Percentiles rank a stretch among this genome's conserved stretches.
These are phyloP conservation scores for Globisporangium apiculatum DNA, from an alignment of 352 stramenopile species.

Conservation along the genomic window DNA sequence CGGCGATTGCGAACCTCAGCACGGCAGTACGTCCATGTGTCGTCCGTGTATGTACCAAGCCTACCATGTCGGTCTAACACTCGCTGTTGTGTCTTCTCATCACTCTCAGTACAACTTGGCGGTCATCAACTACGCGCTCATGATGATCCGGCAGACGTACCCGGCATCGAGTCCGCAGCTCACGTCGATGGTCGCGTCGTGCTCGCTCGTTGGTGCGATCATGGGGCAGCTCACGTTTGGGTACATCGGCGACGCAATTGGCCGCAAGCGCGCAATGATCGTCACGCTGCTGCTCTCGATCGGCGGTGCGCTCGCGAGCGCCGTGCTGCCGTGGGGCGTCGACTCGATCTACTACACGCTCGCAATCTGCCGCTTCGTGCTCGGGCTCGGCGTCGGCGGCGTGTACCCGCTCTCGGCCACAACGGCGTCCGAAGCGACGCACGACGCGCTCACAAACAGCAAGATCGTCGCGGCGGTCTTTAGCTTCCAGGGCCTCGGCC, in stretches of 20 bases:
- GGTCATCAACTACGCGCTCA: slow-evolving; percentile 17
- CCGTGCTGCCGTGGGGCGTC: slow-evolving; percentile 47
- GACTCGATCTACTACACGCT: slow-evolving; percentile 57
- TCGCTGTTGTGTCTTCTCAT: background rate
- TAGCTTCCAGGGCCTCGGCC: slow-evolving; percentile 12
- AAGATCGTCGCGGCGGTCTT: slow-evolving; percentile 33
- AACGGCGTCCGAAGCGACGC: slow-evolving; percentile 23
- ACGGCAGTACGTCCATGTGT: slow-evolving; percentile 39
- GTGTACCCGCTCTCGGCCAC: slow-evolving; percentile 80
- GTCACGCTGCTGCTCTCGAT: slow-evolving; percentile 68
- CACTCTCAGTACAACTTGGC: slow-evolving; percentile 9
- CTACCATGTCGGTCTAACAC: background rate
- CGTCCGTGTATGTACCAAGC: too few species aligned
- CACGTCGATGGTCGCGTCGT: slow-evolving; percentile 59
- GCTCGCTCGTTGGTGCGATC: slow-evolving; percentile 74
- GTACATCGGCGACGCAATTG: slow-evolving; percentile 65
- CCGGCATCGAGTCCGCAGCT: slow-evolving; percentile 40
- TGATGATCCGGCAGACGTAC: slow-evolving; percentile 34
- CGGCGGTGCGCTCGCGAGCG: slow-evolving; percentile 43
- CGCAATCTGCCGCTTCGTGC: slow-evolving; percentile 56
- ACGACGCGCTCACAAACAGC: slow-evolving; percentile 37
- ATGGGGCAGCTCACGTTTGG: slow-evolving; percentile 73
- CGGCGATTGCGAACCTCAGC: slow-evolving; percentile 75
- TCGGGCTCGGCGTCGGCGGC: slow-evolving; percentile 72
- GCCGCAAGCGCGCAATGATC: slow-evolving; percentile 68